Evolutionary conservation across 768 basidiomycete genomes (phyloP), one percentile per base, ranked within the genome.

Genomic region (Psilocybe azurescens): DNA sequence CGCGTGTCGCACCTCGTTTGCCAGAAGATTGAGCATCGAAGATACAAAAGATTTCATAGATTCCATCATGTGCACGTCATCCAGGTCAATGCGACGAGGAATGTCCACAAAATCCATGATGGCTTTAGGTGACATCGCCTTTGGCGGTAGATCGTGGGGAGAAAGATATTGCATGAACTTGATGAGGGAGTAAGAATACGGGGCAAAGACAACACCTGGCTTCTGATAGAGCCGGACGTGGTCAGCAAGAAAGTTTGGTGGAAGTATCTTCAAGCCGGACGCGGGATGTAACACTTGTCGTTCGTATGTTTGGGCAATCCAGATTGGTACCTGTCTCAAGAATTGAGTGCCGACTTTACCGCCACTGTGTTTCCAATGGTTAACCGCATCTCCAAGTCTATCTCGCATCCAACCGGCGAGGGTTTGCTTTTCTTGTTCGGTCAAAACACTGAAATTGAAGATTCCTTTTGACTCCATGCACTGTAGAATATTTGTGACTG

Each of bases 251-350:
- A 67, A 18, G 13, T 13, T 28, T 5, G 20, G 14, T 18, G 66
- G 66, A 7, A 67, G 52, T 11, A 67, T 33, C 3, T 32, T 32
- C n/a, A 67, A 20, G 5, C 56, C 53, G 2, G 49, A 47, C 13
- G 49, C 51, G 3, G 67, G 52, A 32, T n/a, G 30, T 14, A 65
- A 16, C 6, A 9, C 32, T 24, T 28, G 11, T 2, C 56, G 36
- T 13, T 33, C n/a, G 32, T 48, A 8, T 1, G 32, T 36, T 14
- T 61, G 49, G 1, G 53, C 56, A 1, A 46, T 24, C 67, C 67
- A 67, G 14, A 67, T 65, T 38, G 58, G 52, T 5, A 67, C 9
- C 13, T 33, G 51, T n/a, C 16, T 30, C 11, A 52, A 32, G n/a
- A 29, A 52, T 3, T 52, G 28, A 3, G 24, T 30, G 3, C 1